Evolutionary conservation across 352 stramenopile species (phyloP), one percentile per base, ranked within the genome.

Genomic region (Phytophthora brassicae): DNA sequence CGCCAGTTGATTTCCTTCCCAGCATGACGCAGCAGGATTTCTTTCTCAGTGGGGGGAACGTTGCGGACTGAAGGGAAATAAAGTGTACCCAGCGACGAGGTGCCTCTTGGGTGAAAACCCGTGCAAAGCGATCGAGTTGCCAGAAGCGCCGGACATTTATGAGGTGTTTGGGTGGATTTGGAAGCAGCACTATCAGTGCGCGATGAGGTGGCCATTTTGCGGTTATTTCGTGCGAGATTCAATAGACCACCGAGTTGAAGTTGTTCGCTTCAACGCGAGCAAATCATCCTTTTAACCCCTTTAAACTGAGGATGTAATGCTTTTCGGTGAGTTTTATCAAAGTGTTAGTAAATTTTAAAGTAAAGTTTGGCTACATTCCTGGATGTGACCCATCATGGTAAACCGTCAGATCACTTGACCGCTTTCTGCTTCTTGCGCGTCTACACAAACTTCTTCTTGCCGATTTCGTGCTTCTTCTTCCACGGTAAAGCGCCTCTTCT

Each of bases 361-460:
- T n/a, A n/a, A n/a, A n/a, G n/a, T n/a, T n/a, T n/a, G n/a, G n/a
- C n/a, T n/a, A n/a, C n/a, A n/a, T n/a, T 38, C 31, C 31, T 7
- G 13, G 31, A 38, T 38, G 31, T 38, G 4, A 38, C 31, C 31
- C 31, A 35, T 14, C 8, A 38, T 38, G 31, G 8, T 35, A 13
- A 13, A 13, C 31, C n/a, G n/a, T n/a, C n/a, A n/a, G n/a, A n/a
- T n/a, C n/a, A 74, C 50, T 87, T 71, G 31, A 66, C 68, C 11
- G 69, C 78, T 22, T 68, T 72, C 55, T 89, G 77, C 58, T 82
- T 82, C 62, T 88, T 89, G 53, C 84, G 81, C 41, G 52, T 53
- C 61, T 81, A 74, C 13, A 87, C 78, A 9, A 90, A 49, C 47
- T 82, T 82, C 56, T 89, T 90, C 49, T 90, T 83, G 14, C 70